Base-by-base conservation (phyloP, 345 rosid genomes). In the Kernera saxatilis region DNA sequence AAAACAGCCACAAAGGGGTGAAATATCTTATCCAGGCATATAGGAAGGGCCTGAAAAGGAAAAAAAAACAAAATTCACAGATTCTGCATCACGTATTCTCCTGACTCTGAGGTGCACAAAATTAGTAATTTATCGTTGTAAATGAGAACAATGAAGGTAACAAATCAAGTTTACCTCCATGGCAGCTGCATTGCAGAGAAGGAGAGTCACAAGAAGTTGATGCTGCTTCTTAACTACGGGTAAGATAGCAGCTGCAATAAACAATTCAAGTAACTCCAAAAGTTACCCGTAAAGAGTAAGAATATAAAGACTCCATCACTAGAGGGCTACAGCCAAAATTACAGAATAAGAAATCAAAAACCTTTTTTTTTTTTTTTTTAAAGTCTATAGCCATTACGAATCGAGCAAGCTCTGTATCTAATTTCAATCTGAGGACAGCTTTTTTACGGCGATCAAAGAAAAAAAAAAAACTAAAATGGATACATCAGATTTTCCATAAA, bases 211-310 rank as follows among this genome's bases (percentile, higher is more conserved):
- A 15, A 89, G 88, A 73, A 89, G 89, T 70, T 87, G 96, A 75
- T 87, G 93, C 62, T 87, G 96, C 78, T 86, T 89, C 54, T 84
- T 84, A 58, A 87, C 91, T 71, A 89, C 96, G 1, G 96, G 96
- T 56, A 89, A 75, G 17, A 89, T 89, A 15, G 80, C 78, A 78
- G 93, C 96, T 89, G 52, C 62, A 74, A 15, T 26, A 1, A 60
- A 64, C 27, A 8, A 17, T 18, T 43, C 13, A 79, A 29, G 39
- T 3, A 36, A 63, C 26, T 44, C 43, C 51, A 71, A 53, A 53
- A 59, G n/a, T 26, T 15, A 37, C 3, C 8, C 8, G 4, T 63
- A 6, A 13, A 22, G 25, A 23, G 22, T 36, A 54, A 64, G 17
- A 36, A 39, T 21, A 39, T 21, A 32, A 3, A 55, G 17, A 44